Base-by-base conservation (phyloP, 345 rosid species). In the Gossypium anomalum region DNA sequence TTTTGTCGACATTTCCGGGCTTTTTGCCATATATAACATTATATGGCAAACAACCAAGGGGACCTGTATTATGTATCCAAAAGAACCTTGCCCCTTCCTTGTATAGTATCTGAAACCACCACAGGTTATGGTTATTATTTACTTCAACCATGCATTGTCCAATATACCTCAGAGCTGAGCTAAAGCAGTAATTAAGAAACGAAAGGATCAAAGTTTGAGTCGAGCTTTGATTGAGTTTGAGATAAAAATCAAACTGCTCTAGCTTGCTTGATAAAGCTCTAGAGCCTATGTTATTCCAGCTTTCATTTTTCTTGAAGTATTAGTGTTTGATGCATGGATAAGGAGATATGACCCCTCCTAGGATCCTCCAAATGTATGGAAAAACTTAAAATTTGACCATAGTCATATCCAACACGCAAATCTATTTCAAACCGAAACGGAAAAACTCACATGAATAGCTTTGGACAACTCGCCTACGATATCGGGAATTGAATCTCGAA, bases 1-100 rank as follows among this genome's bases (percentile, higher is more conserved):
- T 80, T 52, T 11, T 74, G 72, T 91, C 89, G 6, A 85, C 70
- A 77, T 84, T 80, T 15, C 44, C 41, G 1, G 65, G 9, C 41
- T 25, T 60, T 25, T 60, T 25, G 65, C 41, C 41, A 27, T 13
- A 27, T 14, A 60, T 25, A 27, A 60, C 65, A 60, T 14, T 60
- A 14, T 25, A 60, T 0, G 65, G 65, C 65, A 60, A 60, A 41
- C 65, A 60, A 15, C 65, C 65, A 5, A 60, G 38, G 9, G 65
- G 65, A 60, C 43, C 65, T 6, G 43, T 60, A 27, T 60, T 60
- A 60, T 60, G 65, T 60, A 27, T 23, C 65, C 65, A 60, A 14
- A 60, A 60, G 41, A 25, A 25, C 65, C 65, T 60, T 13, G 65
- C 65, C 9, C 41, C 65, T 60, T 60, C 65, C 4, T 27, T 25